Evolutionary conservation across 2,329 filamentous ascomycete species (phyloP), one percentile per base, ranked within the genome.

Genomic region (Fusarium cicatricum): DNA sequence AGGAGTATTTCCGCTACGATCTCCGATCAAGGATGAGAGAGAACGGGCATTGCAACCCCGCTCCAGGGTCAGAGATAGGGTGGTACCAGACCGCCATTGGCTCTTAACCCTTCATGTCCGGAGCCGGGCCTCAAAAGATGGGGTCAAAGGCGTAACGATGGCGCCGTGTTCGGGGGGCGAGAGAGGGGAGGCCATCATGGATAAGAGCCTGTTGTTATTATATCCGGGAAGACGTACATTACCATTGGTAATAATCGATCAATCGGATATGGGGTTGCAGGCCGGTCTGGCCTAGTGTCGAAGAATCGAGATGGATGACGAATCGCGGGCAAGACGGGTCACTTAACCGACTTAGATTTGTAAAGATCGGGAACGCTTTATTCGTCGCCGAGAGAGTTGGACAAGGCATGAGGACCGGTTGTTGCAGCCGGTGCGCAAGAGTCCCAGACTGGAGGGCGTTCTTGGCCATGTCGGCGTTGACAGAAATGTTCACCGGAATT

Each of bases 41-140:
- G n/a, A n/a, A 33, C 8, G 44, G 57, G 50, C 47, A n/a, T 50
- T 45, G 36, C 45, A 60, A 56, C 60, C 60, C 60, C 60, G 57
- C 60, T 52, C 51, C 19, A 31, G 23, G 43, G 39, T 29, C 47
- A 23, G 46, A 60, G 54, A 61, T 58, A 63, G 55, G 50, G 51
- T 34, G 32, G 45, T 23, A 31, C 21, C 14, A 36, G 26, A n/a
- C 43, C 37, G 47, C 36, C 19, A 68, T 66, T 64, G 62, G 64
- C 37, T 51, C n/a, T n/a, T n/a, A n/a, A 38, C 33, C 32, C 21
- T 40, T 31, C 28, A 36, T 16, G 43, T 60, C 65, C 62, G 62
- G 57, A 67, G 66, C 62, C 62, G 65, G 66, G 66, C 55, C 61
- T 54, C 58, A 59, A 50, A 62, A 58, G 58, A 62, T 58, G 57